Base-by-base conservation (phyloP, 1,284 basidiomycete species). In the Amylostereum areolatum region DNA sequence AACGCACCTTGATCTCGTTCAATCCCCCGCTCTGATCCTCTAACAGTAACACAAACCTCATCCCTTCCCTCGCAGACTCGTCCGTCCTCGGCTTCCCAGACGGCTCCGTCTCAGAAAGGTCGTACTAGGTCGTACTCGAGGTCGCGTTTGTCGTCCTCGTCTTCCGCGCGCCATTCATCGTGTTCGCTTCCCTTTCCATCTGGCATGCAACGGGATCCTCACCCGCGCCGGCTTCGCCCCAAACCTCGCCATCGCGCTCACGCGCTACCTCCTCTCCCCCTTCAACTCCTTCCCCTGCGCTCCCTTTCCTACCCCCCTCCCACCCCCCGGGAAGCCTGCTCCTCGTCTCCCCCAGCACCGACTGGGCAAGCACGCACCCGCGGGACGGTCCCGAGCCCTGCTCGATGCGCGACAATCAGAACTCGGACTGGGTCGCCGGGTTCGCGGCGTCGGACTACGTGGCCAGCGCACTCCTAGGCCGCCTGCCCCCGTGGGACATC, bases 261-360 rank as follows among this genome's bases (percentile, higher is more conserved):
- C 54, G 6, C 64, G 63, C 6, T 68, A 67, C 52, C 58, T 69
- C 34, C n/a, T n/a, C n/a, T n/a, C n/a, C n/a, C n/a, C n/a, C n/a
- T n/a, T n/a, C n/a, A n/a, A n/a, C n/a, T n/a, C n/a, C n/a, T n/a
- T n/a, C n/a, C n/a, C n/a, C n/a, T n/a, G 55, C 30, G 29, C 39
- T 4, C 49, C 51, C 24, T 43, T 42, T 11, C 55, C 57, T 9
- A 65, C 61, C 34, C 3, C 35, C 76, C 6, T 70, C 73, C n/a
- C 55, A 57, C n/a, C 65, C 70, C 31, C 80, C 82, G 2, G 69
- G 72, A 28, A 71, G 69, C 1, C 61, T 85, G 9, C 60, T 85
- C 11, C 66, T 79, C 3, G 64, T 77, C 47, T 83, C 81, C 1
- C 81, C 81, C 0, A 83, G 80, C 80, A 59, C 61, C 11, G 84